Evolutionary conservation across 257 asterid genomes (phyloP).

Genomic region (Nicotiana tabacum): DNA sequence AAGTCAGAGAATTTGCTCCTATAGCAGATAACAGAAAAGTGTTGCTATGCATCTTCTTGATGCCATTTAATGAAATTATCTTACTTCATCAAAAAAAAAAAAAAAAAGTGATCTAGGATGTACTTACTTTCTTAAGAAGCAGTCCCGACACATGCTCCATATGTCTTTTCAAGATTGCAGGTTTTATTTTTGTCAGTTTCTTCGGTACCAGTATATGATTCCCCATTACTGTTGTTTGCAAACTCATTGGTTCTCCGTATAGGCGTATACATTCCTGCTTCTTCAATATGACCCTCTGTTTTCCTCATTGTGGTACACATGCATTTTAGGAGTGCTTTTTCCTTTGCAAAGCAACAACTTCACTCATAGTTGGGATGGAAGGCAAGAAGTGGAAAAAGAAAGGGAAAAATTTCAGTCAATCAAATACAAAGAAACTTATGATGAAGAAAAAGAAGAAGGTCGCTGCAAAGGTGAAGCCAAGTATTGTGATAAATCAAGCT

Average conservation of each 20-base stretch:
- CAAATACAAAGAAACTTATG: slow-evolving; percentile 10
- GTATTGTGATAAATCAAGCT: background rate
- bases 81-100: no score
- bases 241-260: background rate
- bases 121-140: background rate
- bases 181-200: background rate
- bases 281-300: background rate
- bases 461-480: slow-evolving; percentile 8
- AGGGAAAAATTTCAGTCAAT: slow-evolving; percentile 18
- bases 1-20: background rate
- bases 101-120: background rate
- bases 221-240: background rate
- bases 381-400: slow-evolving; percentile 23
- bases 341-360: slow-evolving; percentile 17
- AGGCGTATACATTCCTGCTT: background rate
- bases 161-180: background rate
- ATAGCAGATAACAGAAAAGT: background rate
- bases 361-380: slow-evolving; percentile 27
- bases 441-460: slow-evolving; percentile 20
- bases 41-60: no score
- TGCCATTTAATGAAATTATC: no score
- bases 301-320: background rate
- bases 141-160: background rate
- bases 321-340: background rate
- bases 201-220: background rate